Base-by-base conservation (phyloP, 2,329 filamentous ascomycete genomes). In the Colletotrichum scovillei region DNA sequence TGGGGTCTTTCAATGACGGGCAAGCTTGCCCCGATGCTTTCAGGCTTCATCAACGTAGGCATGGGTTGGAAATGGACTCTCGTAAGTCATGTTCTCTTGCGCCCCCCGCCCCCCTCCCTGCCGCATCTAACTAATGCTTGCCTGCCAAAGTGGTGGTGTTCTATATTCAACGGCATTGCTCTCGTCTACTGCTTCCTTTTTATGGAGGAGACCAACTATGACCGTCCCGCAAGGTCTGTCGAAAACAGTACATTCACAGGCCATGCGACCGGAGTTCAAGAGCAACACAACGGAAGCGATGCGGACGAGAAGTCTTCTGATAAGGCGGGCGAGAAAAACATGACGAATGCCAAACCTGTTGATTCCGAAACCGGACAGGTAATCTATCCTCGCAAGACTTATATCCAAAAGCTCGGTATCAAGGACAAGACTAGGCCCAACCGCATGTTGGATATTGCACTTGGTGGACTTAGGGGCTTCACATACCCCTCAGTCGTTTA, bases 121-220 rank as follows among this genome's bases (percentile, higher is more conserved):
- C 7, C 8, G 16, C 32, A 46, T 3, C 5, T 52, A 6, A 1
- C 30, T 60, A 28, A 70, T 14, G 2, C 16, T 3, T 49, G 1
- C 4, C 24, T 30, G 1, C 14, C 2, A 24, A n/a, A 67, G 76
- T 86, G 84, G 78, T 83, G 83, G 78, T 81, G 83, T 4, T 80
- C 80, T 3, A 82, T 86, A 38, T 83, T 86, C 67, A 80, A 81
- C 62, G 82, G 76, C 1, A 79, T 75, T 0, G 80, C 79, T 4
- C 81, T 81, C 14, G 53, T 84, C 0, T 81, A 86, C 42, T 70
- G 86, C 0, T 89, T 91, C 77, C 81, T 91, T 72, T 88, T 91
- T 76, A 88, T 90, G 73, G 89, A 91, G 75, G 90, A 92, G 77
- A 89, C 89, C 7, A 86, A 86, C 16, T 92, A 91, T 75, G 80